Base-by-base conservation (phyloP, 2,329 filamentous ascomycete species). In the Reticulascus tulasneorum region DNA sequence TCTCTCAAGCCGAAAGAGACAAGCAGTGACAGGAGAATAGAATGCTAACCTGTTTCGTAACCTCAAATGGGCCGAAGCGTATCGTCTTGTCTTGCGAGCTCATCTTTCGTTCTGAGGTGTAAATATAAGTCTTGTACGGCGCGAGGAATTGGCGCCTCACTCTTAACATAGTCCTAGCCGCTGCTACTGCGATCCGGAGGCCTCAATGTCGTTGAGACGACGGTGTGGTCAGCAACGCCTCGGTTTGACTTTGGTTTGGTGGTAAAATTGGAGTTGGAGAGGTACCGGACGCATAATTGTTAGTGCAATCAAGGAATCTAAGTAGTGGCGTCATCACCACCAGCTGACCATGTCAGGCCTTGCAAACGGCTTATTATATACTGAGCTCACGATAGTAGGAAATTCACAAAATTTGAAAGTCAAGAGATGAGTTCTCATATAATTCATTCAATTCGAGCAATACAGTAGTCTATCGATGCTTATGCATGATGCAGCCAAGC, bases 1-100 rank as follows among this genome's bases (percentile, higher is more conserved):
- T n/a, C n/a, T n/a, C n/a, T n/a, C n/a, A n/a, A n/a, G n/a, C n/a
- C n/a, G n/a, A n/a, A n/a, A n/a, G n/a, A n/a, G n/a, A n/a, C n/a
- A n/a, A n/a, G n/a, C n/a, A n/a, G n/a, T n/a, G n/a, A n/a, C n/a
- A n/a, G n/a, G n/a, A n/a, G n/a, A n/a, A n/a, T n/a, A n/a, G n/a
- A n/a, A n/a, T n/a, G n/a, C 63, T 50, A 62, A 85, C 84, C 67
- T 89, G 86, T 13, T 77, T 69, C 10, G 85, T 86, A 36, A 94
- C 84, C 40, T 85, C 69, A 54, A 85, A 90, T 8, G 81, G 75
- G 11, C 87, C 86, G 54, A 94, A 93, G 53, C 79, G 71, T 48
- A 91, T 58, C n/a, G n/a, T n/a, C 30, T 41, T 44, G n/a, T 37
- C 24, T 16, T 27, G 34, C 3, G 45, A 41, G 34, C 42, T 52